Conservation (phyloP, 1,284 basidiomycete species). For the Boletus mariae region DNA sequence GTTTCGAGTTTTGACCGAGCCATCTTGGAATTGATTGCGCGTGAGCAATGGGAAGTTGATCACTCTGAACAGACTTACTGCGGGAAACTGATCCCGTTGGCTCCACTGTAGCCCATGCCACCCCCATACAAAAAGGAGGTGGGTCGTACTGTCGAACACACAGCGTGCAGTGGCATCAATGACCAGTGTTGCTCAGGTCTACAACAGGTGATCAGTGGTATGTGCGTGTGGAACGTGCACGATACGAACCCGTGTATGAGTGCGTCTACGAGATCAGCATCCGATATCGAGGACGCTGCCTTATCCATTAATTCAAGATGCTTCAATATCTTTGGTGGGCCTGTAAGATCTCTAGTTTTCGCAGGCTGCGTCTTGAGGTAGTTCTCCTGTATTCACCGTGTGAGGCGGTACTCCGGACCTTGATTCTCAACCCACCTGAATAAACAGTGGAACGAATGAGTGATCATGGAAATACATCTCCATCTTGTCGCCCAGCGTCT, state of each 20-base stretch:
- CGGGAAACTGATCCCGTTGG: constrained; percentile 74
- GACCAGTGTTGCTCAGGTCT: constrained; percentile 96
- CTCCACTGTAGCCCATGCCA: constrained; percentile 65
- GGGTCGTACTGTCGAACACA: constrained; percentile 85
- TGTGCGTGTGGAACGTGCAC: neutral
- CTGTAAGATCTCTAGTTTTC: constrained; percentile 52
- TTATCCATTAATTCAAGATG: constrained; percentile 81
- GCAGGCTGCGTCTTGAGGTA: constrained; percentile 83
- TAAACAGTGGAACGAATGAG: constrained; percentile 90
- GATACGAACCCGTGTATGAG: constrained; percentile 86
- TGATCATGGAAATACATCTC: constrained; percentile 97
- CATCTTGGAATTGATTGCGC: constrained; percentile 50
- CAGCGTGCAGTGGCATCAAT: constrained; percentile 90
- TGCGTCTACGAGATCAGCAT: constrained; percentile 91
- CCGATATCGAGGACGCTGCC: constrained; percentile 89
- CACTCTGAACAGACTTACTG: constrained; percentile 49
- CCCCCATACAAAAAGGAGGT: constrained; percentile 78
- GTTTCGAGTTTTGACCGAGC: constrained; percentile 97
- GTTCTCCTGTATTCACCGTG: constrained; percentile 64
- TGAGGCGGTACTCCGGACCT: neutral
- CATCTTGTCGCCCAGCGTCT: constrained; percentile 89
- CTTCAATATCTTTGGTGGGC: constrained; percentile 64
- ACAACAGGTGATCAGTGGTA: constrained; percentile 4
- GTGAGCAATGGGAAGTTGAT: constrained; percentile 6
- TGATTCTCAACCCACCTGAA: constrained; percentile 58